Evolutionary conservation across 768 basidiomycete genomes (phyloP), one percentile per base, ranked within the genome.

Genomic region (Astraeus odoratus): DNA sequence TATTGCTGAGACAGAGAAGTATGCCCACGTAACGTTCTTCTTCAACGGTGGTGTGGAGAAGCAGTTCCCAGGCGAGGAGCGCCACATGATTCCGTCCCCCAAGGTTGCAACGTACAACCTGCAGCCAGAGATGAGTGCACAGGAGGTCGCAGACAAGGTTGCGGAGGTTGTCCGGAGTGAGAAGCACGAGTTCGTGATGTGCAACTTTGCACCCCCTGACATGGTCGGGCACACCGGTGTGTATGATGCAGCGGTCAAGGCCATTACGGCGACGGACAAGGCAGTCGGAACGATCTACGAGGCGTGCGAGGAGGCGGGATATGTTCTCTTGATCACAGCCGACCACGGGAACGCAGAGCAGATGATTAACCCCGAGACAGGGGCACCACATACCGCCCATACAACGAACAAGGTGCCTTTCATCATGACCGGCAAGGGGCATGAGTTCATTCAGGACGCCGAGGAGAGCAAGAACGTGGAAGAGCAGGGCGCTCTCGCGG

Each of bases 1-100:
- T 58, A 79, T 96, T 43, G 93, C 91, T 77, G 93, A 96, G 64
- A 95, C 93, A n/a, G 93, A 95, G 63, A 95, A 97, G 67, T 97
- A 94, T 64, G 92, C 92, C 2, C 93, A 97, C 59, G 89, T 97
- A 44, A 97, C 93, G 0, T 95, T 96, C 74, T 96, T 95, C 77
- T 95, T 96, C 77, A 96, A 95, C 65, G 94, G 93, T 12, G 93
- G 93, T 45, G 81, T 92, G 23, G 94, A 96, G 72, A 88, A 92
- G 60, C 88, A 94, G 57, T 97, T 88, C 65, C 72, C 77, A 12
- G 64, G 70, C 26, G 94, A 96, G 60, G 85, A 88, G 53, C 74
- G 94, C 13, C 73, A 81, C 61, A 82, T 96, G 87, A 82, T 95
- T 47, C 78, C 88, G 3, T 93, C 90, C 13, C 94, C 92, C 33